Evolutionary conservation across 1,139 yeast genomes (phyloP), one percentile per base, ranked within the genome.

Genomic region (Chernovozyma sophiae-reginae): DNA sequence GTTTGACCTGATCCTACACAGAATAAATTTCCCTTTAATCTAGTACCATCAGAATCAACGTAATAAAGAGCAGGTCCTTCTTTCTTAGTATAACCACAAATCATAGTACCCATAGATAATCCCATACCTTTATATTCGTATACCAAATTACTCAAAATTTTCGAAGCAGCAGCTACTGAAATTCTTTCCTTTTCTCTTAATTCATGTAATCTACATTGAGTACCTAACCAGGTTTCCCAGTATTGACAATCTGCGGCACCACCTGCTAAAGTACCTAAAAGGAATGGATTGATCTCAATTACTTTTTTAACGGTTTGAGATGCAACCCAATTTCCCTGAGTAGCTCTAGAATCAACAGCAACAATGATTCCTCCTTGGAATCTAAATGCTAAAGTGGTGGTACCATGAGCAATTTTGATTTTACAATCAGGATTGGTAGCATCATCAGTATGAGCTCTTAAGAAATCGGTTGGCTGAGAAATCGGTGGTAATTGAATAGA

Each of bases 1-100:
- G 98, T 92, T 67, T 92, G 98, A 64, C 99, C 99, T 1, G 97
- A 90, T 33, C 99, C 99, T 25, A 92, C 99, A 72, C 97, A 89
- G 65, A 94, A 94, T 46, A 89, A 55, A 55, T 92, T 96, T 40
- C 98, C 98, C 61, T 87, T 85, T 53, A 92, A 72, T 62, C 99
- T 79, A 10, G 97, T 85, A 39, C 99, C 99, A 56, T 92, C 99
- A 29, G 96, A 85, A 65, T 92, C 99, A 32, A 92, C 98, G 54
- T 92, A 94, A 65, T 83, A 92, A 42, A 92, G 84, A 23, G 97
- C 81, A 35, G 98, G 97, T 8, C 96, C 96, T 58, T 90, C 97
- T 52, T 87, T 85, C 57, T 86, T 82, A 27, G 97, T 92, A 63
- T 85, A 86, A 18, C 98, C 98, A 73, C 98, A 92, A 47, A 92